phyloP scores from a whole-genome alignment of 2,329 filamentous ascomycete species.

The Trichophyton schoenleinii region DNA sequence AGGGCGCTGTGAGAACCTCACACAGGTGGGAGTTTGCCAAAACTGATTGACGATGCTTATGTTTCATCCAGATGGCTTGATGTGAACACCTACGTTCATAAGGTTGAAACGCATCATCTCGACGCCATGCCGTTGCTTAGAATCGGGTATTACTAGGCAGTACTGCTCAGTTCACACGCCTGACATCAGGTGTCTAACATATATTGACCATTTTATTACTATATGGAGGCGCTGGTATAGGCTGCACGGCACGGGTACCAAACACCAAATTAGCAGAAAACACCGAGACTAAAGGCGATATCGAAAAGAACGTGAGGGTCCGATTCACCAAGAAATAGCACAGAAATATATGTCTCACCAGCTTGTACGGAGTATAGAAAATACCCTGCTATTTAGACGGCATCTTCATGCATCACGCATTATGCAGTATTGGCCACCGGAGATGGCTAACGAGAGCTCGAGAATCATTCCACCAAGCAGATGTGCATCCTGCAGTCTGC shows the following conservation, averaged over 20 bases:
- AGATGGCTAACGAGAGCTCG: neutral
- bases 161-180: neutral
- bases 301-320: neutral
- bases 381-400: neutral
- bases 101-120: neutral
- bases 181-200: neutral
- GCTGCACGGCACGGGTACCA: neutral
- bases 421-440: neutral
- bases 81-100: neutral
- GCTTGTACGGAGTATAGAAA: neutral
- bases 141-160: neutral
- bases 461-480: neutral
- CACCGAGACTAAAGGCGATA: neutral
- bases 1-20: neutral
- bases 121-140: neutral
- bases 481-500: neutral
- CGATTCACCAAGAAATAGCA: neutral
- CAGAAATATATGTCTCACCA: neutral
- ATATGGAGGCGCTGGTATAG: neutral
- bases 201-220: neutral
- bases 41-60: neutral
- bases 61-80: neutral
- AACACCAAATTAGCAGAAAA: neutral
- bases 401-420: neutral
- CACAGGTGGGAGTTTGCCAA: neutral